A percentile compares a stretch with the other conserved stretches of the same genome.
These are phyloP conservation scores for Xylariaceae sp. DNA, from an alignment of 2,329 filamentous ascomycete genomes.

Conservation along the genomic window DNA sequence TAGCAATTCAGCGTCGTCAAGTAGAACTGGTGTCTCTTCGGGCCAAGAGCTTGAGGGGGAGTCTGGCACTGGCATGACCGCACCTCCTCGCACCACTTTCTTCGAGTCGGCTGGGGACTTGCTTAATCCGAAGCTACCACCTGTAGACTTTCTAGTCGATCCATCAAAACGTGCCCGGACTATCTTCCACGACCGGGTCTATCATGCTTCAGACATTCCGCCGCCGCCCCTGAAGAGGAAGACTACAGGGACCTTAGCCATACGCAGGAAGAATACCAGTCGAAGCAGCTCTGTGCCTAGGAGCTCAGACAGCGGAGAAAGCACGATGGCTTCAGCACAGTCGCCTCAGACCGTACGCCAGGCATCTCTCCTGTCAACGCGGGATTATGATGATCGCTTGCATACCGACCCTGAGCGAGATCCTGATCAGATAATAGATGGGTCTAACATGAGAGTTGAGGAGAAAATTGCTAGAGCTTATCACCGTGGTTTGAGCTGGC, in stretches of 20 bases:
- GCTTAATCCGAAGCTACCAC: constrained; percentile 82
- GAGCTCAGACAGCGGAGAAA: constrained; percentile 31
- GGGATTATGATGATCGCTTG: constrained; percentile 50
- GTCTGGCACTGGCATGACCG: constrained; percentile 45
- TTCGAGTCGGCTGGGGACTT: constrained; percentile 94
- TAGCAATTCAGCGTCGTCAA: constrained; percentile 31
- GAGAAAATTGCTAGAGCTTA: constrained; percentile 97
- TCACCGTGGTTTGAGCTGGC: constrained; percentile 87
- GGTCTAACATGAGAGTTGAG: constrained; percentile 79
- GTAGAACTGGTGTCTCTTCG: constrained; percentile 42
- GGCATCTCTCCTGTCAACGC: constrained; percentile 40
- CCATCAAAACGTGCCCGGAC: constrained; percentile 77
- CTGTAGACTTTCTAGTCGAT: constrained; percentile 76
- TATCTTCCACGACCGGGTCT: constrained; percentile 95
- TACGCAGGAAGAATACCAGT: constrained; percentile 29
- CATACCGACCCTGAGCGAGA: constrained; percentile 45
- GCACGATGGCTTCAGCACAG: constrained; percentile 29
- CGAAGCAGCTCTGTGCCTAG: constrained; percentile 22
- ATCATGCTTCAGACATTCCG: constrained; percentile 90
- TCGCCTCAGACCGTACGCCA: constrained; percentile 35
- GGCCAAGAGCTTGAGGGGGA: constrained; percentile 47
- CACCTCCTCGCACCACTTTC: constrained; percentile 85
- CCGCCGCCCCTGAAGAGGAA: constrained; percentile 65
- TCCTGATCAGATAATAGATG: constrained; percentile 49
- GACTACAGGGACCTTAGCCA: constrained; percentile 32